Percentiles rank a stretch among this genome's conserved stretches.
These are phyloP conservation scores for Coniophora puteana DNA, from an alignment of 1,284 basidiomycete genomes.

Conservation along the genomic window DNA sequence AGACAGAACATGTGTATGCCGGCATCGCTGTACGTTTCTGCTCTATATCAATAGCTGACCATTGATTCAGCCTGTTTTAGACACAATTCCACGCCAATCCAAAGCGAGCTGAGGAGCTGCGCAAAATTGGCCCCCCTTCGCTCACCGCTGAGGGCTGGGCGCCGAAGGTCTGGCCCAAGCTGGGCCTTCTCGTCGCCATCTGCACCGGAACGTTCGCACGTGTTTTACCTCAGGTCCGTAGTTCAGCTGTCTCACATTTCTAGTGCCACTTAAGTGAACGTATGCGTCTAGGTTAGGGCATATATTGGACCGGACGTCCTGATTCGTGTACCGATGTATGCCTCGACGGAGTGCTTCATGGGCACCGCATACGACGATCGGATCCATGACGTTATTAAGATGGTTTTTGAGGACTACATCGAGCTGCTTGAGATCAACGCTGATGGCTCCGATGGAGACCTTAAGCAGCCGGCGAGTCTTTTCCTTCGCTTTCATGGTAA, in stretches of 20 bases:
- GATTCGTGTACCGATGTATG: constrained; percentile 9
- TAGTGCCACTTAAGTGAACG: too few species aligned
- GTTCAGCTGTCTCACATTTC: not conserved
- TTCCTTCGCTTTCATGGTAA: not conserved
- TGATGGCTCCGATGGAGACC: constrained; percentile 8
- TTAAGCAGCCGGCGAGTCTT: constrained; percentile 14
- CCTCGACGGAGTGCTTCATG: constrained; percentile 18
- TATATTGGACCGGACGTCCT: constrained; percentile 19
- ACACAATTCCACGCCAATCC: constrained; percentile 11
- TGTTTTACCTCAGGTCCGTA: constrained; percentile 15
- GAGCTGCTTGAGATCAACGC: constrained; percentile 18
- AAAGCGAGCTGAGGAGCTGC: constrained; percentile 12
- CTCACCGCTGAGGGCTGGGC: constrained; percentile 12
- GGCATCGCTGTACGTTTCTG: constrained; percentile 12
- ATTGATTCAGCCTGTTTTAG: constrained; percentile 1
- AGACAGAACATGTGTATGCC: constrained; percentile 13
- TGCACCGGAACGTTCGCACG: constrained; percentile 21
- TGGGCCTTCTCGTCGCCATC: constrained; percentile 16
- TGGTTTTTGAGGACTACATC: constrained; percentile 22
- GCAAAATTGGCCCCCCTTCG: constrained; percentile 9
- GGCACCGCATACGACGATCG: constrained; percentile 18
- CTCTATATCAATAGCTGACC: not conserved
- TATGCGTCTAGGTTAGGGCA: constrained; percentile 12
- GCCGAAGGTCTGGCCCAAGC: constrained; percentile 16
- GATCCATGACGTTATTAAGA: constrained; percentile 19